Evolutionary conservation across 176 grass and related monocot species (phyloP).

Genomic region (Canna indica): DNA sequence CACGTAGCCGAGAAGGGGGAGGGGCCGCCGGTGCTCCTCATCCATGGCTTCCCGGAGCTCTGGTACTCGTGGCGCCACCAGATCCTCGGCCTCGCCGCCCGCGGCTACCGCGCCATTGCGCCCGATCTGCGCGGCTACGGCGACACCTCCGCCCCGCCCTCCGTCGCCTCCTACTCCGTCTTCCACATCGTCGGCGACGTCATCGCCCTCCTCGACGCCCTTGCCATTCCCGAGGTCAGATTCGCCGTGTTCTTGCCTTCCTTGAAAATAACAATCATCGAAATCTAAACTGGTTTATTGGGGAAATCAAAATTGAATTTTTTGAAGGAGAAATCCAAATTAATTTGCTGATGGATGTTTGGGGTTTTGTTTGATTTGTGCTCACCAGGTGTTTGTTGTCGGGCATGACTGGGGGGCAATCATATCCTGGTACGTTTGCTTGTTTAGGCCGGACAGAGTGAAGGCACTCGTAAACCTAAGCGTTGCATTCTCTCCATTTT

Average conservation of each 20-base stretch:
- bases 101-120: slow-evolving; percentile 3
- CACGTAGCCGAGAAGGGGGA: slow-evolving; percentile 9
- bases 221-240: not conserved
- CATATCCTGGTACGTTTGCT: slow-evolving; percentile 69
- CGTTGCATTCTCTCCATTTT: slow-evolving; percentile 28
- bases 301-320: not conserved
- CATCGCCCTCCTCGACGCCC: slow-evolving; percentile 14
- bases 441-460: slow-evolving; percentile 61
- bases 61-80: slow-evolving; percentile 21
- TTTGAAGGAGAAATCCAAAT: not conserved
- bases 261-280: not conserved
- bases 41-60: slow-evolving; percentile 18
- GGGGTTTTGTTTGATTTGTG: not conserved
- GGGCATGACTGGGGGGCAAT: slow-evolving; percentile 78
- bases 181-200: slow-evolving; percentile 12
- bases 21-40: not conserved
- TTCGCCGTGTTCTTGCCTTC: not conserved
- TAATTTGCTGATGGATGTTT: too few species aligned
- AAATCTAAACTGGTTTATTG: not conserved
- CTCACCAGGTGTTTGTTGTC: slow-evolving; percentile 30
- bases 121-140: slow-evolving; percentile 18
- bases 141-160: slow-evolving; percentile 2
- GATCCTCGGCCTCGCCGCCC: slow-evolving; percentile 7
- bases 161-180: not conserved
- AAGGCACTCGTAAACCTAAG: slow-evolving; percentile 68